Conservation (phyloP, 805 yeast genomes). For the Ogataea kodamae region DNA sequence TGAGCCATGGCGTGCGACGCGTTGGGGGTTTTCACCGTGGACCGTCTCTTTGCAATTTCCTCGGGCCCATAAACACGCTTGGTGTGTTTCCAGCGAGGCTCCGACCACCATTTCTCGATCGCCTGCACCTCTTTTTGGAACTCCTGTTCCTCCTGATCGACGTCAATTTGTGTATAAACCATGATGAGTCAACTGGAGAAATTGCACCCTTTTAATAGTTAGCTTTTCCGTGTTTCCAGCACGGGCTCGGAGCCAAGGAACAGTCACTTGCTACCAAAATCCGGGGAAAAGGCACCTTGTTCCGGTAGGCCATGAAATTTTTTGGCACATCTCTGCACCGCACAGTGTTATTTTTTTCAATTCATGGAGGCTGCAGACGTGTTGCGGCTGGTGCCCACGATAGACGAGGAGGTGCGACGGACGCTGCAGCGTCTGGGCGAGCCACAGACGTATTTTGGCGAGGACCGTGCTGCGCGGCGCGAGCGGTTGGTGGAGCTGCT, state of each 20-base stretch:
- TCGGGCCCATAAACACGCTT: slow-evolving; percentile 85
- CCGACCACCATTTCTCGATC: slow-evolving; percentile 86
- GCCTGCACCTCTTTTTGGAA: slow-evolving; percentile 68
- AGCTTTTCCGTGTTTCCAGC: slow-evolving; percentile 1
- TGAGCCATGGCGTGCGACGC: slow-evolving; percentile 79
- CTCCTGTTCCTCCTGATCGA: slow-evolving; percentile 58
- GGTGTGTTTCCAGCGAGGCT: slow-evolving; percentile 87
- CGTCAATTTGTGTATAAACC: slow-evolving; percentile 56
- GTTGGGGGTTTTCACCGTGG: slow-evolving; percentile 67
- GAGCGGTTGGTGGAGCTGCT: slow-evolving; percentile 51
- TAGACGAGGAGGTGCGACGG: slow-evolving; percentile 58
- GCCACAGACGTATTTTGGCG: slow-evolving; percentile 57
- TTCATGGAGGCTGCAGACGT: slow-evolving; percentile 11
- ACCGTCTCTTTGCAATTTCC: slow-evolving; percentile 87
- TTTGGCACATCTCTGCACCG: slow-evolving; percentile 13
- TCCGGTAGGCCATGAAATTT: slow-evolving; percentile 16
- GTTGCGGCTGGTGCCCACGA: slow-evolving; percentile 49
- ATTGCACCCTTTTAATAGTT: slow-evolving; percentile 1
- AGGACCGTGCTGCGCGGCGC: slow-evolving; percentile 53
- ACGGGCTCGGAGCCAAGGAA: slow-evolving; percentile 9
- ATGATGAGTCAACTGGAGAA: slow-evolving; percentile 12
- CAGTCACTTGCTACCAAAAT: slow-evolving; percentile 10
- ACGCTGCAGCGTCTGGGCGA: slow-evolving; percentile 48
- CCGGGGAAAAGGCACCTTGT: slow-evolving; percentile 21
- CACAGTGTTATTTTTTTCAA: slow-evolving; percentile 1